phyloP scores from a whole-genome alignment of 805 yeast genomes.

The Pichia pseudocactophila region DNA sequence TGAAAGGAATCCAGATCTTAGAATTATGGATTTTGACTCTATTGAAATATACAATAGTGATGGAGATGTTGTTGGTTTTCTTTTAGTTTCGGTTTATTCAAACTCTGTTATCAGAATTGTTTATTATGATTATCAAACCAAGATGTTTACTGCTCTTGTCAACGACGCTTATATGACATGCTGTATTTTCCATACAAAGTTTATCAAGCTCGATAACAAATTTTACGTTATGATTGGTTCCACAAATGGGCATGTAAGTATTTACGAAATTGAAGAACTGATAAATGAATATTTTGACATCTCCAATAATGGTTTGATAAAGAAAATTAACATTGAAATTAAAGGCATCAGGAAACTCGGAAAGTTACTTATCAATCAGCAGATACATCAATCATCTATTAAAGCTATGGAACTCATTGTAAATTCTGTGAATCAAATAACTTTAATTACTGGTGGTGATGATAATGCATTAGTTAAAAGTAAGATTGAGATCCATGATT shows the following conservation, averaged over 20 bases:
- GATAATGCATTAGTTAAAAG: slow-evolving; percentile 63
- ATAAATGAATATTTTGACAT: slow-evolving; percentile 9
- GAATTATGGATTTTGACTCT: slow-evolving; percentile 80
- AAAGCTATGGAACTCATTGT: slow-evolving; percentile 41
- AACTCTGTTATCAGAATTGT: slow-evolving; percentile 71
- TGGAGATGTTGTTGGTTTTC: slow-evolving; percentile 30
- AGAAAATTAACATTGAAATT: not conserved
- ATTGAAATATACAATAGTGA: slow-evolving; percentile 27
- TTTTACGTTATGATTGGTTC: slow-evolving; percentile 48
- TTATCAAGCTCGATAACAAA: slow-evolving; percentile 28
- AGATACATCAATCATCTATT: slow-evolving; percentile 79
- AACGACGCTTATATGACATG: slow-evolving; percentile 57
- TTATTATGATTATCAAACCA: slow-evolving; percentile 34
- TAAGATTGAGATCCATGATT: slow-evolving; percentile 18
- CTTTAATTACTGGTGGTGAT: slow-evolving; percentile 79
- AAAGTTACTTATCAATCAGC: slow-evolving; percentile 32
- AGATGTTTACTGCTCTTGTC: slow-evolving; percentile 35
- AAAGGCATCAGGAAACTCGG: slow-evolving; percentile 6
- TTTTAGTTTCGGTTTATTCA: slow-evolving; percentile 69
- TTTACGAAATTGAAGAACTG: slow-evolving; percentile 44
- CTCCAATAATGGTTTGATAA: not conserved
- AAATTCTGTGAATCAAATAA: slow-evolving; percentile 6
- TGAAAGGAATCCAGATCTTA: slow-evolving; percentile 62
- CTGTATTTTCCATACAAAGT: slow-evolving; percentile 60
- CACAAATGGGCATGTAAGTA: slow-evolving; percentile 72